phyloP scores from a whole-genome alignment of 2,329 filamentous ascomycete species.

The Periconia digitata region DNA sequence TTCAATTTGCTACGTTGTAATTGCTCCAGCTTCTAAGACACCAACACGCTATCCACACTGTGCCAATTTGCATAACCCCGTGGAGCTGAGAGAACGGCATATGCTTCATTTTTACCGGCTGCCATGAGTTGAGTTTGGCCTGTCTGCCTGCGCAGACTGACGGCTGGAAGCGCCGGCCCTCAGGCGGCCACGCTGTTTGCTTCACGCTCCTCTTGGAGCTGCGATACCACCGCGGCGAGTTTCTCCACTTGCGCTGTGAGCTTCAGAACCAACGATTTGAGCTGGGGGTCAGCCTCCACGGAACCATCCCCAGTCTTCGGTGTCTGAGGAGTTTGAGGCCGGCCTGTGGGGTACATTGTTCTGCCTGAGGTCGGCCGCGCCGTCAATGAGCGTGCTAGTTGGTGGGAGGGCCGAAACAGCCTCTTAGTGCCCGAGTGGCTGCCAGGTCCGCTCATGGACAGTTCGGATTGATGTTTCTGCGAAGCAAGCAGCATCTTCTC shows the following conservation, averaged over 20 bases:
- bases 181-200: constrained; percentile 32
- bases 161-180: constrained; percentile 41
- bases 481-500: constrained; percentile 49
- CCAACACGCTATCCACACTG: constrained; percentile 18
- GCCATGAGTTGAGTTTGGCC: too few relatives aligned
- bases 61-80: constrained; percentile 15
- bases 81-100: constrained; percentile 7
- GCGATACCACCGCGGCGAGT: constrained; percentile 42
- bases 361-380: constrained; percentile 22
- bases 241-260: constrained; percentile 44
- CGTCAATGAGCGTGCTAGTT: constrained; percentile 33
- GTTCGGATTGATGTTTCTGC: constrained; percentile 18
- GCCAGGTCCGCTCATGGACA: constrained; percentile 38
- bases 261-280: constrained; percentile 41
- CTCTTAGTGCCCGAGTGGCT: constrained; percentile 27
- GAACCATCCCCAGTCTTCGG: constrained; percentile 14
- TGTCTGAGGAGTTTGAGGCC: constrained; percentile 23
- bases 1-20: constrained; percentile 18
- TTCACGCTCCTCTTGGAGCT: constrained; percentile 40
- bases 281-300: constrained; percentile 32
- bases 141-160: constrained; percentile 12
- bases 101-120: too few relatives aligned
- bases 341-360: constrained; percentile 17
- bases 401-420: constrained; percentile 31
- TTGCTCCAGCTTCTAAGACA: constrained; percentile 21